phyloP scores from a whole-genome alignment of 2,329 filamentous ascomycete species.

The Paecilomyces formosus region DNA sequence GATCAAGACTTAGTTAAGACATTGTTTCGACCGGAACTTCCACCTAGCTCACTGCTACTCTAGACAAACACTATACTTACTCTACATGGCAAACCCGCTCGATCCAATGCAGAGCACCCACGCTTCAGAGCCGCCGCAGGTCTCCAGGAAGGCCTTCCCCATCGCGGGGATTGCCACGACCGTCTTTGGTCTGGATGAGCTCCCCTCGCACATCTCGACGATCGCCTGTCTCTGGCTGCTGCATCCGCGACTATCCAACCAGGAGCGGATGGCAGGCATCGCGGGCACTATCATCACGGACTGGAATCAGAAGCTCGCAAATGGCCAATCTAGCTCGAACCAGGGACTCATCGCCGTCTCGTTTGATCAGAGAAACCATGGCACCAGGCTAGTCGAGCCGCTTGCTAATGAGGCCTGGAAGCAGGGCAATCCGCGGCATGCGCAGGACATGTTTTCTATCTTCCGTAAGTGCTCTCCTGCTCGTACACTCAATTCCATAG shows the following conservation, averaged over 20 bases:
- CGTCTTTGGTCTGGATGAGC: conserved; percentile 72
- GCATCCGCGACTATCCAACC: conserved; percentile 66
- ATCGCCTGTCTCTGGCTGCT: conserved; percentile 86
- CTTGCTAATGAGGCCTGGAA: conserved; percentile 72
- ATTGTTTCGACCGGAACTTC: background rate
- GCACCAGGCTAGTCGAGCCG: conserved; percentile 59
- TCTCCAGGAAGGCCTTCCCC: conserved; percentile 60
- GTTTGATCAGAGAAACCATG: conserved; percentile 94
- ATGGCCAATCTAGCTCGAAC: conserved; percentile 18
- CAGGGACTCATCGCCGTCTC: conserved; percentile 68
- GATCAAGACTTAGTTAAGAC: background rate
- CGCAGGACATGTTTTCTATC: conserved; percentile 82
- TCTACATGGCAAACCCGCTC: conserved; percentile 26
- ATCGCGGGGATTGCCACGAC: conserved; percentile 74
- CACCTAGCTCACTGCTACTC: background rate
- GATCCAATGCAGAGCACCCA: conserved; percentile 25
- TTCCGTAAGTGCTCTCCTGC: conserved; percentile 48
- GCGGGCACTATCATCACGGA: conserved; percentile 61
- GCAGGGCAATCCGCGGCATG: conserved; percentile 70
- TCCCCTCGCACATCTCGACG: conserved; percentile 47
- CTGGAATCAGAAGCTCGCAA: conserved; percentile 50
- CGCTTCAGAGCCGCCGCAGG: conserved; percentile 20
- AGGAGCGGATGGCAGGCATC: conserved; percentile 67
- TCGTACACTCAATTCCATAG: background rate
- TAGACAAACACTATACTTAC: background rate